Base-by-base conservation (phyloP, 768 basidiomycete genomes). In the Hericium alpestre region DNA sequence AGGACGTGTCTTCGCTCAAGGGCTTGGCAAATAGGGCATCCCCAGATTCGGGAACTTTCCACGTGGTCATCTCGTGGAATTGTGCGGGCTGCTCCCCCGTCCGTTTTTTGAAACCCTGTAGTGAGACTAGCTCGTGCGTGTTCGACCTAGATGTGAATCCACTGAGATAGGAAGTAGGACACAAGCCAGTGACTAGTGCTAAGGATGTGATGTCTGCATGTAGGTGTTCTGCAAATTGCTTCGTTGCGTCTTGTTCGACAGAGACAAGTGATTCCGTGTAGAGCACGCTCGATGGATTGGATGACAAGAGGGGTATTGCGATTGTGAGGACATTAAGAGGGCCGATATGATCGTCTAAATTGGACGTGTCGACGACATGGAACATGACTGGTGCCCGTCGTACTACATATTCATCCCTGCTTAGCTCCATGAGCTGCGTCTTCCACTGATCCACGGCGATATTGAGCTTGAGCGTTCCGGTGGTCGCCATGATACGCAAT, bases 361-460 rank as follows among this genome's bases (percentile, higher is more conserved):
- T 79, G 27, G 78, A 79, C 0, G 78, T 75, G 38, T 80, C 77
- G 37, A 80, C 75, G 53, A 76, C 69, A 56, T 74, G 67, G 60
- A 79, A 80, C 2, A 56, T 52, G 8, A 65, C 37, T 1, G 78
- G 76, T 3, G 70, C 69, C 3, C 53, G 37, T 15, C 52, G 18
- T 6, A 37, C 38, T 6, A 54, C 53, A 58, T 77, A 76, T 53
- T 74, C 71, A 10, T 60, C 65, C 1, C 59, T 53, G 47, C 69
- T 62, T 7, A 79, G 65, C 18, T 58, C 46, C 32, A 77, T 68
- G 38, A 65, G 62, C 0, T 65, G 55, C 0, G 65, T 64, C 11
- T 71, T 72, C 75, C 74, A 79, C 13, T 43, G 41, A 18, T 10
- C 41, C 15, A 43, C 41, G 18, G 41, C 15, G 18, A 43, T 18